Evolutionary conservation across 306 rosid genomes (phyloP), one percentile per base, ranked within the genome.

Genomic region (Gastrolobium villosum): DNA sequence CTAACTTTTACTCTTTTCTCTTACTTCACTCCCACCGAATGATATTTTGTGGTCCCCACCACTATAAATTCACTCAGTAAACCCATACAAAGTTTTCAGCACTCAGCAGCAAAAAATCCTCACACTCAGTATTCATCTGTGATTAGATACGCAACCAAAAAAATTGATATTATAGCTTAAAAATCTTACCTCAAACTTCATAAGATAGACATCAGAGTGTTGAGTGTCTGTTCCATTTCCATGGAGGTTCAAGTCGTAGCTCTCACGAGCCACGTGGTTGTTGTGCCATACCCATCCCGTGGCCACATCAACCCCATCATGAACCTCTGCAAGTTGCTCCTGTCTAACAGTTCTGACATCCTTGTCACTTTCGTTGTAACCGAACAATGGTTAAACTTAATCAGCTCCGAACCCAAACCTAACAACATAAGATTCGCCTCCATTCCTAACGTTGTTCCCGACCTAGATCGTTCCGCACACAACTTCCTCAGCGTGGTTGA

Each of bases 261-360:
- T 9, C 60, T 70, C 9, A 46, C 65, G 2, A 37, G 52, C 65
- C 86, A 87, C 43, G 52, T 83, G n/a, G 41, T 89, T 64, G 93
- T 84, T 1, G 3, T 90, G 45, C 90, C 94, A 0, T 75, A 84
- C 30, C 94, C 91, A 0, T 70, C 85, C 0, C 46, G 73, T 1
- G 87, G 94, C 30, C 92, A 88, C 81, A 69, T 90, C 52, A 86
- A 90, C 68, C 75, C 94, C 36, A 50, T 87, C 85, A 72, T 86
- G 75, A 84, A 72, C 81, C 60, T 90, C 49, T 82, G 82, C 84
- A 90, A 82, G 5, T 15, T 81, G 7, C 69, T 85, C 2, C 4
- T 84, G 0, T 32, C 82, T 2, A 54, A 28, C 0, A 71, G 14
- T 3, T 6, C 59, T 1, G 20, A 73, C 49, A 73, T 84, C 39